Percentiles rank a stretch among this genome's conserved stretches.
These are phyloP conservation scores for Heteromeles arbutifolia DNA, from an alignment of 306 rosid genomes.

Conservation along the genomic window DNA sequence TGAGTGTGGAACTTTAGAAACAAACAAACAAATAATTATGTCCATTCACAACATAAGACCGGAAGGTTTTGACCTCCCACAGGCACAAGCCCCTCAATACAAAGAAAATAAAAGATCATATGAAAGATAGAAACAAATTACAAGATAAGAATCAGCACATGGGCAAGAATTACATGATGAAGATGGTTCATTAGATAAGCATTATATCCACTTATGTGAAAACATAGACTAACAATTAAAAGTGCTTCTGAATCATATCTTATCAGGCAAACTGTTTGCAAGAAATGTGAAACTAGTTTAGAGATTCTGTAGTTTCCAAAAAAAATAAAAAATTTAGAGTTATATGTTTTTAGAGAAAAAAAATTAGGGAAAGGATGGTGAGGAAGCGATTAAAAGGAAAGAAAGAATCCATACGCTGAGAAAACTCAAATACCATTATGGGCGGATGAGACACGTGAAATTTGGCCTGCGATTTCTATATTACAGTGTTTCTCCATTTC, in stretches of 20 bases:
- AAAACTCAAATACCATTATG: conserved; percentile 76
- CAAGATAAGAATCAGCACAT: background rate
- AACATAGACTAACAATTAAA: background rate
- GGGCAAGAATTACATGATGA: background rate
- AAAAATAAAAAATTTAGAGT: background rate
- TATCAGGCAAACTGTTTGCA: background rate
- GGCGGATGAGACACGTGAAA: conserved; percentile 60
- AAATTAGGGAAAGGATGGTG: background rate
- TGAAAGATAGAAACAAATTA: background rate
- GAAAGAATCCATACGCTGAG: conserved; percentile 32
- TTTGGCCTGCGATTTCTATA: conserved; percentile 85
- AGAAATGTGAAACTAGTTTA: background rate
- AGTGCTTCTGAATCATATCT: background rate
- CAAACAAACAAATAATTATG: background rate
- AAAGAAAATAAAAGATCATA: background rate
- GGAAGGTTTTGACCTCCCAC: background rate
- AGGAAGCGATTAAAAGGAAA: conserved; percentile 18
- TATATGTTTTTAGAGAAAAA: too few species aligned
- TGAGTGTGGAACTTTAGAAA: background rate
- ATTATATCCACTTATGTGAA: background rate
- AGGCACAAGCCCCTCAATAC: background rate
- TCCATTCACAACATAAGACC: background rate
- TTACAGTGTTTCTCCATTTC: conserved; percentile 97
- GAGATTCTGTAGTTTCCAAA: background rate
- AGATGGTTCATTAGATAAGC: background rate